Conservation (phyloP, 140 eudicot species). For the Cichorium intybus region DNA sequence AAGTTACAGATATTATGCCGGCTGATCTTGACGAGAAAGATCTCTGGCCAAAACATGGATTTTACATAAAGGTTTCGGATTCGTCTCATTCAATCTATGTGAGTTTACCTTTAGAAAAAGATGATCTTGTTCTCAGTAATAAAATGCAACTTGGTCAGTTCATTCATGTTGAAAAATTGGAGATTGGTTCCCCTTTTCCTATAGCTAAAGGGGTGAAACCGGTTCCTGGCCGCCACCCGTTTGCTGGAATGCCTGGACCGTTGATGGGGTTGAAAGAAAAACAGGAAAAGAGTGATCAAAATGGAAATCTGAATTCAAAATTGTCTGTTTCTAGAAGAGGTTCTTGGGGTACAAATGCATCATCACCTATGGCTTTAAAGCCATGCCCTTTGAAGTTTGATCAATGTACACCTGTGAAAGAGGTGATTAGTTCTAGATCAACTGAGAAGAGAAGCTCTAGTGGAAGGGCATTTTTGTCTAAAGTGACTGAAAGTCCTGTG, state of each 20-base stretch:
- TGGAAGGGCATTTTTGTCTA: constrained; percentile 49
- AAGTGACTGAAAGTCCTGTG: constrained; percentile 43
- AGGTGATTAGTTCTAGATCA: constrained; percentile 37
- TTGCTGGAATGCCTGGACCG: constrained; percentile 75
- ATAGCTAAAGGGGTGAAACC: constrained; percentile 70
- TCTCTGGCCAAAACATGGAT: constrained; percentile 80
- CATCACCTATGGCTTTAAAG: constrained; percentile 46
- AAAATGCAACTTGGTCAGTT: constrained; percentile 89
- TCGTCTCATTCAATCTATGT: constrained; percentile 81
- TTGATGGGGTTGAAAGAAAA: constrained; percentile 45
- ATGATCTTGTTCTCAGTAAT: constrained; percentile 71
- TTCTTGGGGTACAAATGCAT: constrained; percentile 58
- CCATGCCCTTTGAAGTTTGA: constrained; percentile 68
- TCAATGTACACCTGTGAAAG: constrained; percentile 61
- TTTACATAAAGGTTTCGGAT: constrained; percentile 74
- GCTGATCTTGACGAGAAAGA: constrained; percentile 84
- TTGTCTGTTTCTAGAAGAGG: constrained; percentile 12
- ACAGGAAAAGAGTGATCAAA: constrained; percentile 33
- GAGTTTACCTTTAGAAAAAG: constrained; percentile 65
- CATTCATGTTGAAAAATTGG: constrained; percentile 66
- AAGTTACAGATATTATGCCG: constrained; percentile 80
- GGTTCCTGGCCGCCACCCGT: constrained; percentile 79
- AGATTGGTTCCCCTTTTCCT: constrained; percentile 80
- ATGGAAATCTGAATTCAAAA: constrained; percentile 14
- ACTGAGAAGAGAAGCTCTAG: constrained; percentile 49